phyloP scores from a whole-genome alignment of 495 filamentous ascomycete species.

The Neurospora sp. region DNA sequence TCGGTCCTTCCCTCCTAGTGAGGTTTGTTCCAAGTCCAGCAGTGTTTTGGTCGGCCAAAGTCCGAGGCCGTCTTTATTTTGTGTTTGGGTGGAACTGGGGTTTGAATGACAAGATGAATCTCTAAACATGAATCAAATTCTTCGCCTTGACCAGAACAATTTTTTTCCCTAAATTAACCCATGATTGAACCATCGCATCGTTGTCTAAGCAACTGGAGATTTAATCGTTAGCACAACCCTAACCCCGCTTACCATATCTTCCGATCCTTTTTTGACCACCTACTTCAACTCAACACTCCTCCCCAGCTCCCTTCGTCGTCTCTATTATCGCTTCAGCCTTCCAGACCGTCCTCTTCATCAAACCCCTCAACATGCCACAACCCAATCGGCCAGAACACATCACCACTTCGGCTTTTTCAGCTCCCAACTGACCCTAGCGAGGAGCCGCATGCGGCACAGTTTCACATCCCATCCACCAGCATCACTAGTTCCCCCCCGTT shows the following conservation, averaged over 20 bases:
- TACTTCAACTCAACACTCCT: not conserved
- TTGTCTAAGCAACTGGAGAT: not conserved
- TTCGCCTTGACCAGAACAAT: not conserved
- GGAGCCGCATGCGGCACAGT: not conserved
- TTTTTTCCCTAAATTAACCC: not conserved
- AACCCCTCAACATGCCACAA: not conserved
- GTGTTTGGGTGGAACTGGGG: no score
- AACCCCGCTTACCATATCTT: not conserved
- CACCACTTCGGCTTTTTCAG: not conserved
- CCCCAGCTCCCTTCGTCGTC: not conserved
- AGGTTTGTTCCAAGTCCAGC: no score
- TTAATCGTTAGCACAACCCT: not conserved
- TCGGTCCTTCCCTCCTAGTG: no score
- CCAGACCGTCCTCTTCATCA: not conserved
- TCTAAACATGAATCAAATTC: not conserved
- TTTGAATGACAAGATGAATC: no score
- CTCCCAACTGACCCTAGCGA: not conserved
- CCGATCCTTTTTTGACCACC: not conserved
- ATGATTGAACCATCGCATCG: not conserved
- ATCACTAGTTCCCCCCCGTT: not conserved
- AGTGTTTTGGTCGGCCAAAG: not conserved
- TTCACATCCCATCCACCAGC: not conserved
- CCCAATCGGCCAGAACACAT: not conserved
- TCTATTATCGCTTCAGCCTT: not conserved
- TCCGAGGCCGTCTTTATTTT: not conserved